Base-by-base conservation (phyloP, 2,329 filamentous ascomycete species). In the Pseudonectria foliicola region DNA sequence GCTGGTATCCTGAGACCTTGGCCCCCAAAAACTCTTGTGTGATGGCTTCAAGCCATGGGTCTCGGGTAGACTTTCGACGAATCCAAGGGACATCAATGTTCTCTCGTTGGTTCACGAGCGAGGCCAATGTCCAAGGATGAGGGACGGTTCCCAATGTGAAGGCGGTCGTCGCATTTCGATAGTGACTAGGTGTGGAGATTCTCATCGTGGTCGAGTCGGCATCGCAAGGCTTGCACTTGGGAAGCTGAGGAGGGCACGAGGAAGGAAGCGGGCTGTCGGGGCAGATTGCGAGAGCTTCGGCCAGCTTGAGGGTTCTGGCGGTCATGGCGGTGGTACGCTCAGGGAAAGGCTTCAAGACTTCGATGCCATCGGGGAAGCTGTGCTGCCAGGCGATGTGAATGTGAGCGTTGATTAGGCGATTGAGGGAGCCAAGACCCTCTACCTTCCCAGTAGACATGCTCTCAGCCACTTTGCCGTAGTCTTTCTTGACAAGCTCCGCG, bases 71-170 rank as follows among this genome's bases (percentile, higher is more conserved):
- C 35, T 82, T 66, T 38, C 80, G 71, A 29, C 82, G 75, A 42
- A 89, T 74, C 66, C 77, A 82, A 7, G 67, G 59, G 2, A 81
- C 62, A 31, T 81, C 80, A 31, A 85, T 65, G 2, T 70, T 63
- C 3, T 77, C 69, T 27, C 75, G 70, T 38, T 77, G 71, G 44
- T 77, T 71, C 39, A 77, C 71, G 13, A 96, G 67, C 10, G 78
- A 75, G 35, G 80, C 74, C 27, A 87, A 70, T 2, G 89, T 95
- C 66, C 88, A 94, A 0, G 92, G 92, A 56, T 98, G 92, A 1
- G 90, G 90, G 10, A 96, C 82, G 1, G 80, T 85, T 39, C 83
- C 88, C 44, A 98, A 85, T 3, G 83, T 87, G 64, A 88, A 96
- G 12, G 82, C 56, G 2, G 68, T 70, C 11, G 80, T 80, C 4